A percentile compares a stretch with the other conserved stretches of the same genome.
Evolutionary conservation across 345 rosid genomes (phyloP).

Genomic region (Tarenaya hassleriana): DNA sequence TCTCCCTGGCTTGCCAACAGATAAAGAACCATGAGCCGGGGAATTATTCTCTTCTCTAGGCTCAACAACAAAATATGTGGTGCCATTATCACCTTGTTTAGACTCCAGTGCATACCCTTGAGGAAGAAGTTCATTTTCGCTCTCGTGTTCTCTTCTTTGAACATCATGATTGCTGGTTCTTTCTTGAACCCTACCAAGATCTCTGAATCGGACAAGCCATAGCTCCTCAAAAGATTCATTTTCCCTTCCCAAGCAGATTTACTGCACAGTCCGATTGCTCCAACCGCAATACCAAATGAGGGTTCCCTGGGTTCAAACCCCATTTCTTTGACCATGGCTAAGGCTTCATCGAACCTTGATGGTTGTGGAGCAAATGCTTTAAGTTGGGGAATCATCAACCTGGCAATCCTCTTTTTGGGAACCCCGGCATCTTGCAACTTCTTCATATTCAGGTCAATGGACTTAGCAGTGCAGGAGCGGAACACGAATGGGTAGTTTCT

Average conservation of each 20-base stretch:
- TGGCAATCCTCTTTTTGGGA: background rate
- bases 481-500: background rate
- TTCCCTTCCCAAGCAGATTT: background rate
- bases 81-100: background rate
- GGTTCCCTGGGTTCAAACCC: background rate
- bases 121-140: background rate
- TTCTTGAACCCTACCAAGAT: background rate
- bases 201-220: constrained; percentile 1
- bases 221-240: background rate
- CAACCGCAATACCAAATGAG: background rate
- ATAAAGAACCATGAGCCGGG: background rate
- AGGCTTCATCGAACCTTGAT: background rate
- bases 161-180: background rate
- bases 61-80: constrained; percentile 1
- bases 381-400: background rate
- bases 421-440: background rate
- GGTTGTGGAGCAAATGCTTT: background rate
- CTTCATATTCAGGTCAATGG: background rate
- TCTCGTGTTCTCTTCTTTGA: background rate
- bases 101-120: constrained; percentile 1
- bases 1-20: background rate
- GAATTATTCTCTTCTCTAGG: background rate
- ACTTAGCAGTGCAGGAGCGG: background rate
- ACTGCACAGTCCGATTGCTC: background rate
- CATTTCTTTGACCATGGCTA: background rate